Conservation (phyloP, 2,329 filamentous ascomycete genomes). For the Chrysosphaeria jannelii region DNA sequence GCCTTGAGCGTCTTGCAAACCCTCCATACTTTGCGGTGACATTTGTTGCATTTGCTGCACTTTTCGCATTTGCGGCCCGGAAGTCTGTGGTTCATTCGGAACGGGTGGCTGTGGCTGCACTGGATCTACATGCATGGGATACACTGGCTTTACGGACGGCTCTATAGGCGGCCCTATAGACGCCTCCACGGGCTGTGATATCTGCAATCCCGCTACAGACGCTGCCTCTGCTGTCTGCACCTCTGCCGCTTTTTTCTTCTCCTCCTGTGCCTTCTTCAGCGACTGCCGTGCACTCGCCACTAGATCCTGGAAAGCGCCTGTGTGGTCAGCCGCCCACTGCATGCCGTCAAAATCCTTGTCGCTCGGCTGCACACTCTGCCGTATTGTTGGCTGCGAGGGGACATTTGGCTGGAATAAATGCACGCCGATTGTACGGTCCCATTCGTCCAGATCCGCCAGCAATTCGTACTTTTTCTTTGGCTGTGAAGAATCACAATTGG, state of each 20-base stretch:
- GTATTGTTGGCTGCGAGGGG: too few relatives aligned
- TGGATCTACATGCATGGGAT: too few relatives aligned
- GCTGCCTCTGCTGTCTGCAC: not conserved
- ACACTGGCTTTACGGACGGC: too few relatives aligned
- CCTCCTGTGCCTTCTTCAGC: constrained; percentile 10
- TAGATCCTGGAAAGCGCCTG: constrained; percentile 44
- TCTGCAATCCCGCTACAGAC: too few relatives aligned
- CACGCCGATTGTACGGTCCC: constrained; percentile 61
- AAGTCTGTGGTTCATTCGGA: too few relatives aligned
- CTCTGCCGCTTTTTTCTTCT: constrained; percentile 6
- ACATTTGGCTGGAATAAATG: constrained; percentile 5
- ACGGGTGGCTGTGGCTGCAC: too few relatives aligned
- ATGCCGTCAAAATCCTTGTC: constrained; percentile 67
- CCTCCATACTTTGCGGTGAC: too few relatives aligned
- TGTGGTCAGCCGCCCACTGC: constrained; percentile 45
- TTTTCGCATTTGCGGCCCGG: too few relatives aligned
- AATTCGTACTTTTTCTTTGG: constrained; percentile 44
- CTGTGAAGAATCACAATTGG: constrained; percentile 63
- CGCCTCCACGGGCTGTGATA: too few relatives aligned
- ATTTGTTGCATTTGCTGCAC: too few relatives aligned
- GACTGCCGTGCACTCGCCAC: constrained; percentile 44
- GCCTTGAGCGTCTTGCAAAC: too few relatives aligned
- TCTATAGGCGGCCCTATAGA: too few relatives aligned
- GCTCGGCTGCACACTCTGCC: constrained; percentile 26
- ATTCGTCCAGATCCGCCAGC: constrained; percentile 48